These are phyloP conservation scores for Suhomyces kunorum DNA, from an alignment of 1,139 yeast species.

Conservation along the genomic window DNA sequence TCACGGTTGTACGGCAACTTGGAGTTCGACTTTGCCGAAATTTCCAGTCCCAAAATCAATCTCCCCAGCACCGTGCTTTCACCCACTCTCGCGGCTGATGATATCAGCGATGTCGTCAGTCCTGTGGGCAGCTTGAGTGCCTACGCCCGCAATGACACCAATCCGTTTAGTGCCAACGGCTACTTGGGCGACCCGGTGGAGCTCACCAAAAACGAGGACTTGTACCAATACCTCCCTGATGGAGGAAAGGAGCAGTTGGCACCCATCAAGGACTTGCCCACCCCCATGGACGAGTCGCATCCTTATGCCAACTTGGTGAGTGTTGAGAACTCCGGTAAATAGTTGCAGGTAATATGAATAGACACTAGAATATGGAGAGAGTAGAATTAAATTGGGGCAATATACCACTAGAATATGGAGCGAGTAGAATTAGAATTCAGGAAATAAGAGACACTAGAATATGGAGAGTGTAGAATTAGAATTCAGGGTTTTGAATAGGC, in stretches of 20 bases:
- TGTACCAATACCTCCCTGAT: constrained; percentile 7
- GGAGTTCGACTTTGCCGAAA: constrained; percentile 24
- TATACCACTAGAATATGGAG: too few relatives aligned
- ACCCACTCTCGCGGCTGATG: constrained; percentile 12
- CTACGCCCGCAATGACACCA: constrained; percentile 3
- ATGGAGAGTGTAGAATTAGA: too few relatives aligned
- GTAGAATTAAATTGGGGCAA: too few relatives aligned
- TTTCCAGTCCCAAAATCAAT: constrained; percentile 21
- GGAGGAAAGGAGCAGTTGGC: constrained; percentile 16
- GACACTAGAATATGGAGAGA: too few relatives aligned
- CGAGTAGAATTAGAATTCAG: too few relatives aligned
- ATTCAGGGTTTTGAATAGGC: too few relatives aligned
- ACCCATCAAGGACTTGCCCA: constrained; percentile 27
- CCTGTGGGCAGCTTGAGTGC: constrained; percentile 14
- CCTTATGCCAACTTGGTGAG: constrained; percentile 19
- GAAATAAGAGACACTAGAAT: too few relatives aligned
- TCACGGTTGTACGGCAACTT: constrained; percentile 31
- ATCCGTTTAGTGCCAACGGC: constrained; percentile 4
- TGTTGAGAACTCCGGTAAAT: constrained; percentile 7
- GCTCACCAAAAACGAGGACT: constrained; percentile 8
- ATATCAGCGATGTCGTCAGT: constrained; percentile 19
- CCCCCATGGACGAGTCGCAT: constrained; percentile 25
- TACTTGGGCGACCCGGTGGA: constrained; percentile 18
- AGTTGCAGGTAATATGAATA: too few relatives aligned
- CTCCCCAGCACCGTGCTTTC: constrained; percentile 8